These are phyloP conservation scores for Fusarium nodosum DNA, from an alignment of 2,329 filamentous ascomycete genomes.

Conservation along the genomic window DNA sequence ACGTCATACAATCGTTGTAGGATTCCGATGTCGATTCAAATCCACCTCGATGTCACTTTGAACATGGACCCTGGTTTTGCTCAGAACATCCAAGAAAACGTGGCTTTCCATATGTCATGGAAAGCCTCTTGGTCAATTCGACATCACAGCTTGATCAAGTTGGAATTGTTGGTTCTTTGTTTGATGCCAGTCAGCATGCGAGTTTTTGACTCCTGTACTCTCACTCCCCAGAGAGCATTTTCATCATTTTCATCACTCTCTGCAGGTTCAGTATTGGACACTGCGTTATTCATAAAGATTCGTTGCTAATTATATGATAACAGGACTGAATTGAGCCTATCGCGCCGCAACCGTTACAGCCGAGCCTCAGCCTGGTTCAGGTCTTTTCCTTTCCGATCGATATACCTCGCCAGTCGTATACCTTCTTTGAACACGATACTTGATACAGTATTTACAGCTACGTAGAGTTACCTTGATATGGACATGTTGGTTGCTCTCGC, in stretches of 20 bases:
- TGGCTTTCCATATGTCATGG: background rate
- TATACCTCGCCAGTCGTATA: background rate
- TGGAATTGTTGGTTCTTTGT: conserved; percentile 1
- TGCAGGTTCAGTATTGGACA: background rate
- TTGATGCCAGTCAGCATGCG: background rate
- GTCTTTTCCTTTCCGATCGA: background rate
- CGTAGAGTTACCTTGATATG: background rate
- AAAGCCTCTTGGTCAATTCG: background rate
- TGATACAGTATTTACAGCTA: background rate
- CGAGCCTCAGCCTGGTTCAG: background rate
- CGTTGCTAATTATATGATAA: background rate
- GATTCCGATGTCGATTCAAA: conserved; percentile 1
- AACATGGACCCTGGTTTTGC: conserved; percentile 3
- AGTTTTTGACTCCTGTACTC: background rate
- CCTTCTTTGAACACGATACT: background rate
- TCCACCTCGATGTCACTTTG: conserved; percentile 2
- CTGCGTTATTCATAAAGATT: background rate
- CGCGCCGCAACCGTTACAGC: background rate
- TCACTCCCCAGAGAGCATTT: background rate
- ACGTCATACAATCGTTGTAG: conserved; percentile 19
- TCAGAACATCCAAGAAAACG: conserved; percentile 11
- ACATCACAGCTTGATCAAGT: background rate
- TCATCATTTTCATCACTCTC: background rate
- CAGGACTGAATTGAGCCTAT: background rate
- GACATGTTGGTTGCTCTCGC: background rate